Evolutionary conservation across 768 basidiomycete species (phyloP).

Genomic region (Rhodosporidiobolus odoratus): DNA sequence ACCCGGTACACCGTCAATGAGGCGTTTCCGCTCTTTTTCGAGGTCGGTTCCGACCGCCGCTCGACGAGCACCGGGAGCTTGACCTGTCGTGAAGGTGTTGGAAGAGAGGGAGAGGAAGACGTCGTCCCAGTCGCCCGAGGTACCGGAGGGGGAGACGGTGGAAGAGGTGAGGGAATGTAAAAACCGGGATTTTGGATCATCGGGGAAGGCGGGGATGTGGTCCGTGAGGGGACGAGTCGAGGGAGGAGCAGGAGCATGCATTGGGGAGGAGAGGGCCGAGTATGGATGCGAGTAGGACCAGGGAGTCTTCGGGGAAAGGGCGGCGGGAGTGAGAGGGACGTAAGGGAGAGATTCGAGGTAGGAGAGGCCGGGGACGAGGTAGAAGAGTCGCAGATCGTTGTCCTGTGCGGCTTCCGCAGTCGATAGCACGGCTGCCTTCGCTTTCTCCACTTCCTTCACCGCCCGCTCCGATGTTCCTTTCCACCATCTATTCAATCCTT

Average conservation of each 20-base stretch:
- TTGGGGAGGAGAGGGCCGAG: constrained; percentile 22
- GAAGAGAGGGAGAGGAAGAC: constrained; percentile 1
- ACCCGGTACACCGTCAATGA: constrained; percentile 7
- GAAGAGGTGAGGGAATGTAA: constrained; percentile 53
- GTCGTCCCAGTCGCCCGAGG: constrained; percentile 54
- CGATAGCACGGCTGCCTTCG: background rate
- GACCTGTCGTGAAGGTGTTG: constrained; percentile 1
- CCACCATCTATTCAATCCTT: constrained; percentile 89
- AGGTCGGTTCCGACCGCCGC: constrained; percentile 27
- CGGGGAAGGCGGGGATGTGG: constrained; percentile 84
- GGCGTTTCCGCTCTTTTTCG: constrained; percentile 29
- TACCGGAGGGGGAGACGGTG: constrained; percentile 45
- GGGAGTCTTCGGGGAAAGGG: constrained; percentile 10
- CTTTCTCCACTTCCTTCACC: constrained; percentile 49
- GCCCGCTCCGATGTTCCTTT: constrained; percentile 63
- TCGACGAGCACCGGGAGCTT: background rate
- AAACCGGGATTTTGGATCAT: constrained; percentile 92
- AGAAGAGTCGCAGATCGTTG: constrained; percentile 15
- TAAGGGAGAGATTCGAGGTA: constrained; percentile 63
- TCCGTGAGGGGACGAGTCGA: constrained; percentile 53
- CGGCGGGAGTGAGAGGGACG: constrained; percentile 49
- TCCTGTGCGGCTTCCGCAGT: background rate
- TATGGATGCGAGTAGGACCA: constrained; percentile 85
- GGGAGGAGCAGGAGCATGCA: constrained; percentile 25
- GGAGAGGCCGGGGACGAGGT: constrained; percentile 60